Percentiles rank a stretch among this genome's conserved stretches.
Conservation (phyloP, 1,139 yeast species). For the Lodderomyces parapsilosis region DNA sequence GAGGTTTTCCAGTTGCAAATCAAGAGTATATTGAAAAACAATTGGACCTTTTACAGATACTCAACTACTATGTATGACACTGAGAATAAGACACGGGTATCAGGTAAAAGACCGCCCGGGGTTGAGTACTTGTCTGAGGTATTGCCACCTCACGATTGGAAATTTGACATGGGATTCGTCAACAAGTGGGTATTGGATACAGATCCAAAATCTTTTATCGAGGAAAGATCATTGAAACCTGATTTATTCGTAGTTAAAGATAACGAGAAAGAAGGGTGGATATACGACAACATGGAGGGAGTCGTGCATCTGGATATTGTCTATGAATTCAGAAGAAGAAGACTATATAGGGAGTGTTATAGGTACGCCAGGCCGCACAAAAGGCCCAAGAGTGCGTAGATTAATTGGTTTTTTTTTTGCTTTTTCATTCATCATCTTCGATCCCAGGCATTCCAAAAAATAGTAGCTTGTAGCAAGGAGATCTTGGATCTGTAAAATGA, state of each 20-base stretch:
- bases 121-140: conserved; percentile 55
- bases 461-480: conserved; percentile 50
- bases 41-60: conserved; percentile 51
- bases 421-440: conserved; percentile 14
- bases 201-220: conserved; percentile 52
- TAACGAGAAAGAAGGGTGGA: conserved; percentile 46
- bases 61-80: conserved; percentile 49
- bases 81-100: conserved; percentile 47
- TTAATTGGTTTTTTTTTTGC: neutral
- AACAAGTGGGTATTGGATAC: conserved; percentile 68
- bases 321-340: conserved; percentile 52
- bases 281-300: conserved; percentile 34
- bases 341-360: conserved; percentile 50
- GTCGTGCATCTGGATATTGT: conserved; percentile 25
- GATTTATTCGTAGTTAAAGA: conserved; percentile 24
- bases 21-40: conserved; percentile 57
- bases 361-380: conserved; percentile 31
- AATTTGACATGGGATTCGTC: conserved; percentile 53
- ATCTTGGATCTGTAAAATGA: conserved; percentile 46
- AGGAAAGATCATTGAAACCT: conserved; percentile 38
- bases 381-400: conserved; percentile 8
- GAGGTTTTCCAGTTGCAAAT: conserved; percentile 77
- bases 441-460: conserved; percentile 56
- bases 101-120: conserved; percentile 67
- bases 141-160: conserved; percentile 74